Evolutionary conservation across 2,329 filamentous ascomycete genomes (phyloP).

Genomic region (Venturia nashicola): DNA sequence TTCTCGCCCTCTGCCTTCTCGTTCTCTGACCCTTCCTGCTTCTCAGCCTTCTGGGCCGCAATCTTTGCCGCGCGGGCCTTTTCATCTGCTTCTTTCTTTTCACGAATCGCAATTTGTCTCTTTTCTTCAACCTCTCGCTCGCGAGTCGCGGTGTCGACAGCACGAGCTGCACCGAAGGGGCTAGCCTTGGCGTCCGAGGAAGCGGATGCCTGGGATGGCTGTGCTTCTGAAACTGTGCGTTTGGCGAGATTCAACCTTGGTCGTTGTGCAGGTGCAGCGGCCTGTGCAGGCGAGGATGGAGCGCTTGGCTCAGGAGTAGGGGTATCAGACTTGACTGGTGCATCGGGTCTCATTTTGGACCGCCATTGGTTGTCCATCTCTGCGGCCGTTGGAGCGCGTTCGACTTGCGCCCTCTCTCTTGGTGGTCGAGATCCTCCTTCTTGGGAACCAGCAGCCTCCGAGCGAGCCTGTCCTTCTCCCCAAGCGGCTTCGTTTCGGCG

Average conservation of each 20-base stretch:
- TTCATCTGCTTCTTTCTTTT: constrained; percentile 80
- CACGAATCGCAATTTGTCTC: constrained; percentile 56
- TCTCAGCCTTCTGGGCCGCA: constrained; percentile 46
- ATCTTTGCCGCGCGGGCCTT: constrained; percentile 65
- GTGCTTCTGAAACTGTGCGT: constrained; percentile 74
- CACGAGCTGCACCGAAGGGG: constrained; percentile 84
- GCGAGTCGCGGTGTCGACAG: constrained; percentile 82
- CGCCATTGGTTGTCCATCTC: constrained; percentile 94
- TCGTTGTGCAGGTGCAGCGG: constrained; percentile 47
- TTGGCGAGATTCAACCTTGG: constrained; percentile 83
- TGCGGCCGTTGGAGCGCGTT: constrained; percentile 70
- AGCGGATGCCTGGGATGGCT: constrained; percentile 31
- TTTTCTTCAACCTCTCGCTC: constrained; percentile 89
- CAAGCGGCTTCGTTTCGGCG: constrained; percentile 54
- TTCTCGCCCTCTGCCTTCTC: constrained; percentile 18
- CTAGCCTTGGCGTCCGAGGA: constrained; percentile 65
- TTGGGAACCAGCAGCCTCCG: constrained; percentile 34
- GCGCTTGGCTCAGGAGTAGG: constrained; percentile 62
- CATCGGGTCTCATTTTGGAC: constrained; percentile 77
- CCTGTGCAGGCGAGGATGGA: constrained; percentile 60
- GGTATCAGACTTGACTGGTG: constrained; percentile 47
- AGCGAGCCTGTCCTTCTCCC: constrained; percentile 46
- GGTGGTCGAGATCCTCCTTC: constrained; percentile 65
- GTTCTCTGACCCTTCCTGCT: constrained; percentile 20
- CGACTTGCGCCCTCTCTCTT: constrained; percentile 53